Conservation (phyloP, 2,329 filamentous ascomycete genomes). For the Alternaria panax region DNA sequence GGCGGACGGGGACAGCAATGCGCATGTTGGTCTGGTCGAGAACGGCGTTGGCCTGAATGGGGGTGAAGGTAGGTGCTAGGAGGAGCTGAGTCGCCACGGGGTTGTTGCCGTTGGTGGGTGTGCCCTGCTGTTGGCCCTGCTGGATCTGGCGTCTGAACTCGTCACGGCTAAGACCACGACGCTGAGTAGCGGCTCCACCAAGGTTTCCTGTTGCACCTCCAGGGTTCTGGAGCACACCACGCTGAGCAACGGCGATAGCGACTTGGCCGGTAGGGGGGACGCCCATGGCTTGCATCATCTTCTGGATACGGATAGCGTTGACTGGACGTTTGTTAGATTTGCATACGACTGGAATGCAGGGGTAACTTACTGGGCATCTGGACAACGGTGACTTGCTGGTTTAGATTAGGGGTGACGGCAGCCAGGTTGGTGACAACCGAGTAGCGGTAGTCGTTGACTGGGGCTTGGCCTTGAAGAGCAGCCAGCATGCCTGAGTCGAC, state of each 20-base stretch:
- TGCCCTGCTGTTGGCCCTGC: slow-evolving; percentile 31
- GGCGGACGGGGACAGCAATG: slow-evolving; percentile 46
- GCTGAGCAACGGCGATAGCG: slow-evolving; percentile 47
- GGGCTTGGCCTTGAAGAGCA: slow-evolving; percentile 38
- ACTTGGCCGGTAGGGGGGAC: slow-evolving; percentile 42
- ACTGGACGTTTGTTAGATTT: slow-evolving; percentile 32
- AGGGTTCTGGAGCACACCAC: slow-evolving; percentile 46
- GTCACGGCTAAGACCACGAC: slow-evolving; percentile 30
- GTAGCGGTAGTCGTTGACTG: slow-evolving; percentile 49
- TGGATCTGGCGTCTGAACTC: slow-evolving; percentile 36
- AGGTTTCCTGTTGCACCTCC: slow-evolving; percentile 46
- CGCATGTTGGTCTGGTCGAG: slow-evolving; percentile 48
- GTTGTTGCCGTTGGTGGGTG: slow-evolving; percentile 41
- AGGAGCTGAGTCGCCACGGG: slow-evolving; percentile 46
- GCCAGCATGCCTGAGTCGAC: slow-evolving; percentile 45
- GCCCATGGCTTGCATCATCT: slow-evolving; percentile 46
- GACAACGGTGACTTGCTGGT: slow-evolving; percentile 47
- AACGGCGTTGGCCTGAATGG: slow-evolving; percentile 43
- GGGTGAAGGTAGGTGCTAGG: slow-evolving; percentile 47
- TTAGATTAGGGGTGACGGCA: slow-evolving; percentile 43
- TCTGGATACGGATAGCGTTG: slow-evolving; percentile 46
- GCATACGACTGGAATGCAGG: too few species aligned
- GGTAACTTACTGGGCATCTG: slow-evolving; percentile 46
- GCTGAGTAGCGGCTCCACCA: slow-evolving; percentile 28
- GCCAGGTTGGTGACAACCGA: slow-evolving; percentile 44